These are phyloP conservation scores for Picochlorum sp. DNA, from an alignment of 139 green algal species.

Conservation along the genomic window DNA sequence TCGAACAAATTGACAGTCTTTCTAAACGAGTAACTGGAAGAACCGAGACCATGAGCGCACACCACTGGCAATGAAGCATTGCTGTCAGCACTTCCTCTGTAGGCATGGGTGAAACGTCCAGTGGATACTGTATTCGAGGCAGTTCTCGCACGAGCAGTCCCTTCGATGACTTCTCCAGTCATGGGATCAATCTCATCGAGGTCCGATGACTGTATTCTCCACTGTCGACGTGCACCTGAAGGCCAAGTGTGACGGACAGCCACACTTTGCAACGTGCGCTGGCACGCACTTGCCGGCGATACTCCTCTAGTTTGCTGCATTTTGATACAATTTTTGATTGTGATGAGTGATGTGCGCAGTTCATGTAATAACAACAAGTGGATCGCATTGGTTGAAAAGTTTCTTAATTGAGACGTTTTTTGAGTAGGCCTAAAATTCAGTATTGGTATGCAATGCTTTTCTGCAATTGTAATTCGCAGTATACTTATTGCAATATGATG, in stretches of 20 bases:
- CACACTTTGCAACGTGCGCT: background rate
- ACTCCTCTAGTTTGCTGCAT: background rate
- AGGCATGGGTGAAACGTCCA: slow-evolving; percentile 39
- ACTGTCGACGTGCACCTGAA: background rate
- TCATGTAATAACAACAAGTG: too few species aligned
- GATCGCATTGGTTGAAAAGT: too few species aligned
- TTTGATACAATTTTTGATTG: background rate
- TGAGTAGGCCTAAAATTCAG: background rate
- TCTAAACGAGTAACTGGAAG: slow-evolving; percentile 51
- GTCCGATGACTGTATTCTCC: slow-evolving; percentile 9
- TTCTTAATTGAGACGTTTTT: background rate
- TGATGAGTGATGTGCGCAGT: too few species aligned
- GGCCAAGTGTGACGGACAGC: background rate
- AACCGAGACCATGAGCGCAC: slow-evolving; percentile 62
- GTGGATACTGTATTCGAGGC: slow-evolving; percentile 5
- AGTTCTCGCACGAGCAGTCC: slow-evolving; percentile 2
- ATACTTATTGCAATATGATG: background rate
- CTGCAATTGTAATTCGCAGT: too few species aligned
- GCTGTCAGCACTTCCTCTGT: slow-evolving; percentile 24
- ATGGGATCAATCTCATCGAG: slow-evolving; percentile 26
- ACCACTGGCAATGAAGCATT: slow-evolving; percentile 39
- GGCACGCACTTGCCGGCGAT: background rate
- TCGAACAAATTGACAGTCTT: slow-evolving; percentile 45
- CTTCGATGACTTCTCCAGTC: slow-evolving; percentile 25
- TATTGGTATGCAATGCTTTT: too few species aligned